Evolutionary conservation across 176 grass and related monocot species (phyloP).

Genomic region (Bonia amplexicaulis): DNA sequence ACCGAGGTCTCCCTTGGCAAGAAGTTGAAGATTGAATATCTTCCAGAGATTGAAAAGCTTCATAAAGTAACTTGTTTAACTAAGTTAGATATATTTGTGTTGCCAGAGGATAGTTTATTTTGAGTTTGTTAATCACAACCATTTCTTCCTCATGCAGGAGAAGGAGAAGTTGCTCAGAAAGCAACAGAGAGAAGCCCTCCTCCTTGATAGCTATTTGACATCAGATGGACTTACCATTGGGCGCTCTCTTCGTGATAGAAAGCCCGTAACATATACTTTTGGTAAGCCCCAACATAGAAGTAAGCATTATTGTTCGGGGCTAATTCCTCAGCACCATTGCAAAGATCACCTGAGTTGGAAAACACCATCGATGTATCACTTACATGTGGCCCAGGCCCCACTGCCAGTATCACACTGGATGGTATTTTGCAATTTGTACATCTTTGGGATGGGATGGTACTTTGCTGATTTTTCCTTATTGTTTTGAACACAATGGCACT

Average conservation of each 20-base stretch:
- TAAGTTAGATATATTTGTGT: slow-evolving; percentile 5
- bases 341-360: not conserved
- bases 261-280: slow-evolving; percentile 96
- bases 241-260: slow-evolving; percentile 92
- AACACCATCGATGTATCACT: not conserved
- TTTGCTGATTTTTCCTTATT: not conserved
- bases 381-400: not conserved
- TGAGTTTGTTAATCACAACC: slow-evolving; percentile 19
- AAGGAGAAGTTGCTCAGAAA: slow-evolving; percentile 95
- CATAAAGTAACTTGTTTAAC: slow-evolving; percentile 69
- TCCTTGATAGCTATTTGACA: slow-evolving; percentile 83
- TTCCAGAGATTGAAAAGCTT: slow-evolving; percentile 95
- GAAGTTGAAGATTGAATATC: slow-evolving; percentile 97
- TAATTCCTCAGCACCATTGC: not conserved
- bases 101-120: not conserved
- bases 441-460: slow-evolving; percentile 6
- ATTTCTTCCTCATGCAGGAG: slow-evolving; percentile 57
- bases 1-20: slow-evolving; percentile 94
- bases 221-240: slow-evolving; percentile 70
- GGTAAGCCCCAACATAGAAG: slow-evolving; percentile 47
- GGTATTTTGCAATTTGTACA: slow-evolving; percentile 14
- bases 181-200: slow-evolving; percentile 98
- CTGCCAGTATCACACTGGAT: not conserved
- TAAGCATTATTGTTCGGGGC: slow-evolving; percentile 16
- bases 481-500: slow-evolving; percentile 8